Conservation (phyloP, 495 filamentous ascomycete genomes). For the Podospora didyma region DNA sequence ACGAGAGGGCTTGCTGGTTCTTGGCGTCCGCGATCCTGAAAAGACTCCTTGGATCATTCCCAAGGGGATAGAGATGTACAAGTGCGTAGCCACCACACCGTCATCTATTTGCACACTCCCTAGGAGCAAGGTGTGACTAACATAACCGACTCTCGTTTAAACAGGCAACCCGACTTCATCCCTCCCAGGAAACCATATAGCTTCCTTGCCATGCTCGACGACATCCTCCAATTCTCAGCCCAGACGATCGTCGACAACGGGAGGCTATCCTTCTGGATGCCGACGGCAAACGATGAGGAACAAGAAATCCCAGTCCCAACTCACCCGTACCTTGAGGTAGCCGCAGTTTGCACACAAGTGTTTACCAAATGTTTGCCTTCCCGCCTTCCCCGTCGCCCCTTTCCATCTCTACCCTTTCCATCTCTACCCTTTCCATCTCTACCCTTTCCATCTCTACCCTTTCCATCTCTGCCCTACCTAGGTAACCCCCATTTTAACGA, state of each 20-base stretch:
- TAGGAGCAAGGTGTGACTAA: not conserved
- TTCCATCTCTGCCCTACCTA: too few relatives aligned
- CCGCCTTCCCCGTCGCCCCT: not conserved
- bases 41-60: slow-evolving; percentile 59
- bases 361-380: slow-evolving; percentile 74
- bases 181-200: slow-evolving; percentile 89
- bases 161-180: slow-evolving; percentile 70
- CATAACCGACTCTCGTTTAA: too few relatives aligned
- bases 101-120: not conserved
- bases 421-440: not conserved
- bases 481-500: too few relatives aligned
- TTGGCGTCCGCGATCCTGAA: slow-evolving; percentile 67
- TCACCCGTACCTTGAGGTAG: slow-evolving; percentile 72
- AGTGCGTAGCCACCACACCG: slow-evolving; percentile 44
- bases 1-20: slow-evolving; percentile 81
- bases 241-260: slow-evolving; percentile 77
- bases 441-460: too few relatives aligned
- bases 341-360: slow-evolving; percentile 73
- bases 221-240: slow-evolving; percentile 80
- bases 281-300: slow-evolving; percentile 74
- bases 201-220: slow-evolving; percentile 82
- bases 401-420: not conserved
- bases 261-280: slow-evolving; percentile 93
- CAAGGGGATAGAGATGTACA: slow-evolving; percentile 67
- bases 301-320: slow-evolving; percentile 70